A percentile compares a stretch with the other conserved stretches of the same genome.
These are phyloP conservation scores for Neurospora sp. DNA, from an alignment of 495 filamentous ascomycete genomes.

Conservation along the genomic window DNA sequence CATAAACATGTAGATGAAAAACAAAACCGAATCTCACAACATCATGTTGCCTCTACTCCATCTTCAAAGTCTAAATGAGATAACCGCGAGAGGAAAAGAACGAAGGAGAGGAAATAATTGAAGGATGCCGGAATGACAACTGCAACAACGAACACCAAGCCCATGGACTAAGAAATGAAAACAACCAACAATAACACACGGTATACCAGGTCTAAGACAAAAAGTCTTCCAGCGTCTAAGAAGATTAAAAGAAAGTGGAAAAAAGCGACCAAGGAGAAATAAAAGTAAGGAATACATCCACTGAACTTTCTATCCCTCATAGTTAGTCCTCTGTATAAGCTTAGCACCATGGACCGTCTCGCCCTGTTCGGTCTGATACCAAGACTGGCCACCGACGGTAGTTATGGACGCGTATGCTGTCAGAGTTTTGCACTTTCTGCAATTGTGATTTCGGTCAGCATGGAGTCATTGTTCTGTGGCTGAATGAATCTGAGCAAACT, in stretches of 20 bases:
- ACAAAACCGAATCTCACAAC: background rate
- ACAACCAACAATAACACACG: background rate
- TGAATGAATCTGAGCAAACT: constrained; percentile 2
- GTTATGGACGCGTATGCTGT: constrained; percentile 29
- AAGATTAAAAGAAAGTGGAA: background rate
- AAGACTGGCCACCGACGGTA: constrained; percentile 29
- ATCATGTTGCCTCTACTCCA: background rate
- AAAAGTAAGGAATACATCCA: background rate
- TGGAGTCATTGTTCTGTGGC: background rate
- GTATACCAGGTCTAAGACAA: background rate
- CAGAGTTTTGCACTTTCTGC: constrained; percentile 26
- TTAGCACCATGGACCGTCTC: constrained; percentile 29
- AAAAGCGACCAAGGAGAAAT: background rate
- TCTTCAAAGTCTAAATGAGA: background rate
- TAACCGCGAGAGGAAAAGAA: background rate
- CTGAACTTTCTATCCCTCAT: constrained; percentile 11
- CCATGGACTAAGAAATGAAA: background rate
- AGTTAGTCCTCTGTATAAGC: constrained; percentile 19
- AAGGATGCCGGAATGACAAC: background rate
- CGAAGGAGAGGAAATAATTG: background rate
- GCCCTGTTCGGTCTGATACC: constrained; percentile 23
- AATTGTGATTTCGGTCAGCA: background rate
- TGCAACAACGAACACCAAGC: background rate
- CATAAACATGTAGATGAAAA: background rate
- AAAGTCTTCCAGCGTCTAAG: background rate